Base-by-base conservation (phyloP, 2,329 filamentous ascomycete species). In the Talaromyces sp. region DNA sequence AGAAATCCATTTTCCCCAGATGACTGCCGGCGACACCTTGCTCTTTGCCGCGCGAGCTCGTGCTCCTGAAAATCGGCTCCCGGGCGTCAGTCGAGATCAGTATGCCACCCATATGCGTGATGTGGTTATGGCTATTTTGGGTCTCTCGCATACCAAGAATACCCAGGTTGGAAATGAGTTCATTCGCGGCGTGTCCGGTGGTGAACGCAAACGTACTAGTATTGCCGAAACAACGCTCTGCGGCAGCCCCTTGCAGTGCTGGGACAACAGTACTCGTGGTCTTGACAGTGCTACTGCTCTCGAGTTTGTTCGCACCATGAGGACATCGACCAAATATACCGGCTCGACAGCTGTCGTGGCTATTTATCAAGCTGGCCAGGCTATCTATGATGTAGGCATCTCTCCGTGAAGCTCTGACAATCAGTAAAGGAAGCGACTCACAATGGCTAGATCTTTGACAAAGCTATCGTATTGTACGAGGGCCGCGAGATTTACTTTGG, bases 401-500 rank as follows among this genome's bases (percentile, higher is more conserved):
- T 53, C 8, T 6, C 14, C 17, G 13, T 21, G 26, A 7, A 24
- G 8, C 19, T 8, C 19, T 11, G 21, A 11, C 2, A 3, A 54
- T 17, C 19, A 11, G 9, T 19, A 21, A 27, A 43, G 14, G 6
- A 35, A 35, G 4, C 14, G 32, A 29, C 56, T 56, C 7, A 59
- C 46, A 27, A 8, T 14, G 21, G 27, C 5, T 70, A 84, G 60
- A 74, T 85, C 26, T 92, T 93, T 65, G 89, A 93, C 72, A 91
- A 91, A 70, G 84, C 84, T 0, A 81, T 84, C 0, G 86, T 93
- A 0, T 77, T 92, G 0, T 91, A 92, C 68, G 87, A 91, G 67
- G 90, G 90, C 1, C 82, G 87, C 1, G 84, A 92, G 69, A 92
- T 93, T 67, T 93, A 86, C 77, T 93, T 89, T 65, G 90, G 90